Conservation (phyloP, 148 eudicot genomes). For the Persicaria maculosa region DNA sequence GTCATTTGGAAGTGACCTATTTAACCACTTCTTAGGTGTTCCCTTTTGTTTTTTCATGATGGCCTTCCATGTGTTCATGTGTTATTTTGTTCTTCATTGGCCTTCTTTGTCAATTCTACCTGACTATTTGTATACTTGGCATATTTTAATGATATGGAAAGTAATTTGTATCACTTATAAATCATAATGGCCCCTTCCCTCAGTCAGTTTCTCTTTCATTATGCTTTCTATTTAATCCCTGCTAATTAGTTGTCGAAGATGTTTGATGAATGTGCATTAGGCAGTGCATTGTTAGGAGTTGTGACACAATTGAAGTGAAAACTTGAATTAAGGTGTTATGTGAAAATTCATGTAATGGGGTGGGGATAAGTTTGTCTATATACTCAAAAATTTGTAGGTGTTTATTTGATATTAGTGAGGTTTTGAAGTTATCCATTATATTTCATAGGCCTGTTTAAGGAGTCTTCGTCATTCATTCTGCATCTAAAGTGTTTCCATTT, state of each 20-base stretch:
- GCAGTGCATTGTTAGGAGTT: background rate
- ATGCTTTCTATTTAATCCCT: background rate
- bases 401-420: background rate
- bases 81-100: background rate
- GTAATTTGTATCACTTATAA: too few species aligned
- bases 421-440: background rate
- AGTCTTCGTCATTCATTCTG: background rate
- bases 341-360: background rate
- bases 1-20: background rate
- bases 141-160: too few species aligned
- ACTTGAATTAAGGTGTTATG: background rate
- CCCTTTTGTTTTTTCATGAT: background rate
- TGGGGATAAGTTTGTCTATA: background rate
- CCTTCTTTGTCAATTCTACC: too few species aligned
- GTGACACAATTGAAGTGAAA: background rate
- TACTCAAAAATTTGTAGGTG: too few species aligned
- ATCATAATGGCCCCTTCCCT: too few species aligned
- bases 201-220: background rate
- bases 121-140: too few species aligned
- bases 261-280: background rate
- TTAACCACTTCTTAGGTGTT: background rate
- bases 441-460: background rate
- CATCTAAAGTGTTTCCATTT: too few species aligned
- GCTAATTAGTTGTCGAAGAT: background rate
- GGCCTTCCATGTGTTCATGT: background rate